Conservation (phyloP, 495 filamentous ascomycete species). For the Aspergillus steynii region DNA sequence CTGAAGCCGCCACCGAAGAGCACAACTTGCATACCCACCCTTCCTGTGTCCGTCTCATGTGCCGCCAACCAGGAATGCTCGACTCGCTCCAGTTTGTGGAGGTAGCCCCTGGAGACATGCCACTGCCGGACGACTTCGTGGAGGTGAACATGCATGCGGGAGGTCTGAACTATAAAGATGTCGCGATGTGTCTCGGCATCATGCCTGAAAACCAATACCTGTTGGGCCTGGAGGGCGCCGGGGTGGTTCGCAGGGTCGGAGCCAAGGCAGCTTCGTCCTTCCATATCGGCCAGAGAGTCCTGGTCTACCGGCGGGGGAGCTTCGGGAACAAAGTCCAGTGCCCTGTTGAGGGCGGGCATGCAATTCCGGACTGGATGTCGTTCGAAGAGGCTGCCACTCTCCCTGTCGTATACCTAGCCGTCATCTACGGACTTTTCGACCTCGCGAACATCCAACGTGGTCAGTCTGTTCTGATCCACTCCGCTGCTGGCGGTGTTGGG, state of each 20-base stretch:
- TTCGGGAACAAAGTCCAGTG: background rate
- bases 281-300: background rate
- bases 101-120: conserved; percentile 18
- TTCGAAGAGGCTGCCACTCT: conserved; percentile 42
- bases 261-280: background rate
- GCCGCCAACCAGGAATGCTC: background rate
- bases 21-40: no score
- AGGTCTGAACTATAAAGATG: background rate
- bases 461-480: conserved; percentile 52
- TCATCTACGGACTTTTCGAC: conserved; percentile 32
- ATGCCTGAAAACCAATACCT: background rate
- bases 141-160: background rate
- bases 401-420: conserved; percentile 29
- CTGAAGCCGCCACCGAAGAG: no score
- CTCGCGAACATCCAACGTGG: conserved; percentile 19
- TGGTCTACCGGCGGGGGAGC: background rate
- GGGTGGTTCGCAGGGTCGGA: background rate
- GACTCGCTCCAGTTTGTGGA: background rate
- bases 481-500: conserved; percentile 53
- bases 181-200: background rate
- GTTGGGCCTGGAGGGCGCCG: background rate
- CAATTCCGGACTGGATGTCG: background rate
- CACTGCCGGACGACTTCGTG: background rate
- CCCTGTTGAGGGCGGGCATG: background rate
- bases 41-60: no score